Percentiles rank a stretch among this genome's conserved stretches.
Conservation (phyloP, 176 grass and related monocot genomes). For the Tillandsia leiboldiana region DNA sequence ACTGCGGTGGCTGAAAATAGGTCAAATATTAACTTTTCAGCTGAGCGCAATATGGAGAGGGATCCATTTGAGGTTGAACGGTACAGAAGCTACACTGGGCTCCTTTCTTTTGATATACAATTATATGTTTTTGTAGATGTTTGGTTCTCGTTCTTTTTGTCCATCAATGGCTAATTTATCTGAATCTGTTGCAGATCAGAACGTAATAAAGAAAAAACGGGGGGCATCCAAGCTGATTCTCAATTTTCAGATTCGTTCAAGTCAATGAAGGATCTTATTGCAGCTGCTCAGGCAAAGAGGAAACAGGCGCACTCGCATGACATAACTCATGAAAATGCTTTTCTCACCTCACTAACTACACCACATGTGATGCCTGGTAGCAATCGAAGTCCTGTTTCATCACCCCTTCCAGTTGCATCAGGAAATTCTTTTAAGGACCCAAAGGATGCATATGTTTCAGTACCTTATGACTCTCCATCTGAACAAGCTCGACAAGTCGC, state of each 20-base stretch:
- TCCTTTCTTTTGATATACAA: slow-evolving; percentile 9
- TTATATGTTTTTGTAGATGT: background rate
- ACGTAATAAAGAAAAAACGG: slow-evolving; percentile 32
- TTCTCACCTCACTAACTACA: slow-evolving; percentile 33
- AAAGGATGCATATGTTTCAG: slow-evolving; percentile 25
- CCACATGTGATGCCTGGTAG: slow-evolving; percentile 47
- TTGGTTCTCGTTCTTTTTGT: slow-evolving; percentile 11
- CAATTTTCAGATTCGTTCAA: slow-evolving; percentile 16
- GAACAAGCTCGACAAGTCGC: slow-evolving; percentile 26
- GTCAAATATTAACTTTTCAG: slow-evolving; percentile 28
- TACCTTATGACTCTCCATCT: slow-evolving; percentile 31
- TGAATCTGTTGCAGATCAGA: slow-evolving; percentile 31
- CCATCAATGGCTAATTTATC: slow-evolving; percentile 22
- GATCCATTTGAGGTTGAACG: slow-evolving; percentile 50
- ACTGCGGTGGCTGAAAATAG: slow-evolving; percentile 31
- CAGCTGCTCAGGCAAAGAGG: slow-evolving; percentile 89
- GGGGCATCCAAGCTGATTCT: slow-evolving; percentile 20
- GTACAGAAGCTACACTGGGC: slow-evolving; percentile 29
- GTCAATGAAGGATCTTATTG: slow-evolving; percentile 97
- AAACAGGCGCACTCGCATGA: slow-evolving; percentile 61
- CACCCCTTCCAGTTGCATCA: slow-evolving; percentile 40
- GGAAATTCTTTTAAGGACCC: slow-evolving; percentile 46
- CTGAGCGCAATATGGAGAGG: slow-evolving; percentile 31
- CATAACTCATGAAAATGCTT: slow-evolving; percentile 29
- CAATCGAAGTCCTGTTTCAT: slow-evolving; percentile 58